A percentile compares a stretch with the other conserved stretches of the same genome.
Evolutionary conservation across 1,284 basidiomycete species (phyloP).

Genomic region (Bjerkandera adusta): DNA sequence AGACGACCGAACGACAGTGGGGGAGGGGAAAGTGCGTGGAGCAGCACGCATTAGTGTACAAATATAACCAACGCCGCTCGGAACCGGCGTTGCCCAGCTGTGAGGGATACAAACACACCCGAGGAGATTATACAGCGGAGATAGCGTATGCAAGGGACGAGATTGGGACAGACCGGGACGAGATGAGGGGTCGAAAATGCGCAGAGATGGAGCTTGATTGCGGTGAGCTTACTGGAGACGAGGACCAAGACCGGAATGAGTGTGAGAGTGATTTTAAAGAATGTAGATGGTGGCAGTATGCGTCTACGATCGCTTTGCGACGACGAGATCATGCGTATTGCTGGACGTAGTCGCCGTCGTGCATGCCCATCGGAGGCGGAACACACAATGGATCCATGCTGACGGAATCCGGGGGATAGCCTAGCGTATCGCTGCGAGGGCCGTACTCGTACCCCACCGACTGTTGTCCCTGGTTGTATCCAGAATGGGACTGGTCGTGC

Average conservation of each 20-base stretch:
- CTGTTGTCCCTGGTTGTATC: slow-evolving; percentile 1
- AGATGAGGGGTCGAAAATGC: no score
- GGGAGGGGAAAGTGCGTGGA: not conserved
- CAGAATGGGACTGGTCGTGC: not conserved
- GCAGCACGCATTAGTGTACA: slow-evolving; percentile 6
- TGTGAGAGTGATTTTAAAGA: not conserved
- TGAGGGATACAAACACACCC: slow-evolving; percentile 5
- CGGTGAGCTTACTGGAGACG: no score
- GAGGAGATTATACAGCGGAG: slow-evolving; percentile 6
- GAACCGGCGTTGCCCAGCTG: not conserved
- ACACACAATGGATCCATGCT: slow-evolving; percentile 13
- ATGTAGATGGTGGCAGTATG: not conserved
- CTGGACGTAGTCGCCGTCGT: slow-evolving; percentile 10
- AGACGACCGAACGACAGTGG: not conserved
- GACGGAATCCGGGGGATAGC: slow-evolving; percentile 8
- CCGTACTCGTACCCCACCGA: slow-evolving; percentile 5
- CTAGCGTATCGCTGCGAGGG: slow-evolving; percentile 1
- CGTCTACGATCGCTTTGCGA: not conserved
- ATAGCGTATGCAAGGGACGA: slow-evolving; percentile 1
- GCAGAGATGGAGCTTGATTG: not conserved
- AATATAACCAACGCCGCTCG: slow-evolving; percentile 2
- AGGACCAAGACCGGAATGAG: not conserved
- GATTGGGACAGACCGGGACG: not conserved
- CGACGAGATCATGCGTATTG: not conserved
- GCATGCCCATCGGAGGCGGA: slow-evolving; percentile 7